Base-by-base conservation (phyloP, 345 rosid species). In the Brassica cretica region DNA sequence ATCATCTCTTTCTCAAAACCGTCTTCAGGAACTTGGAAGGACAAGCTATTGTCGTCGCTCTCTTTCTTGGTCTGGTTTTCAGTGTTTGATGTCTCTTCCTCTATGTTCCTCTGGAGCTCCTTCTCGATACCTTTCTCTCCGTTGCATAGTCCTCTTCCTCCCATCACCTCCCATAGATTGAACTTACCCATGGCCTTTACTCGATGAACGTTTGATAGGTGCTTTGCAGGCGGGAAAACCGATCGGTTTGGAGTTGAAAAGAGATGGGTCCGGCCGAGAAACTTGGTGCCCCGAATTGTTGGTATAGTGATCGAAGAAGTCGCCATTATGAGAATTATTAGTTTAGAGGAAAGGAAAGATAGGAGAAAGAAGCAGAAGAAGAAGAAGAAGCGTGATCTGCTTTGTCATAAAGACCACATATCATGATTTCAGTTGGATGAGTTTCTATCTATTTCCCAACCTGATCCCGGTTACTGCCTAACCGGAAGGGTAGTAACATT, bases 71-170 rank as follows among this genome's bases (percentile, higher is more conserved):
- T 25, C 70, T 78, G 80, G 32, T 18, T 64, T 14, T 69, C 72
- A 16, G 70, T 33, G 7, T 58, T 51, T 61, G 80, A 9, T n/a
- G 84, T 49, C 25, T 53, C 53, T 73, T 81, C 85, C 7, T 83
- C 85, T 4, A 78, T 25, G 71, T 80, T 82, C 70, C 85, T 88
- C 72, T 82, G 75, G 19, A 95, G 93, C 85, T 91, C 94, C 62
- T 81, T 73, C 62, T 91, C 80, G 0, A 90, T 39, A 8, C 99
- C 98, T 81, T 77, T 74, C 81, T 93, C 99, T 18, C 97, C 98
- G 46, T 87, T 91, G 74, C 87, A 91, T 39, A 94, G 85, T 16
- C 96, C 98, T 83, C 98, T 89, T 21, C 98, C 98, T 67, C 98
- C 97, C 76, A 94, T 49, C 71, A 94, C 82, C 64, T 87, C 89